phyloP scores from a whole-genome alignment of 495 filamentous ascomycete genomes.

The Podospora bellae-mahoneyi region DNA sequence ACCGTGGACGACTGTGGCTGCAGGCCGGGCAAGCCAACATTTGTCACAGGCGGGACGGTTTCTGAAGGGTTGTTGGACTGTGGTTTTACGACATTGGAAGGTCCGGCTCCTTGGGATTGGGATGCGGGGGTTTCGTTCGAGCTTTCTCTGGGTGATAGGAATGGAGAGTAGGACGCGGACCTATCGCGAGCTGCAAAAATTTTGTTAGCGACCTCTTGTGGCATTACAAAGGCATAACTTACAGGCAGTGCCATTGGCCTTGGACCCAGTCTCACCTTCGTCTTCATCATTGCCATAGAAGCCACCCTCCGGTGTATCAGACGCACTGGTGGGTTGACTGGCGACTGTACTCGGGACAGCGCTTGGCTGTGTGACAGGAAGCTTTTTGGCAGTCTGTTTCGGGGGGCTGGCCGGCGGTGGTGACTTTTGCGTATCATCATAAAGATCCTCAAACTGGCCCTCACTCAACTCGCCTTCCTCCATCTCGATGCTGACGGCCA shows the following conservation, averaged over 20 bases:
- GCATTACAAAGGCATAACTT: neutral
- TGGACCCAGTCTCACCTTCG: slow-evolving; percentile 17
- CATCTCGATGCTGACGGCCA: slow-evolving; percentile 31
- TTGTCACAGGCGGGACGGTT: neutral
- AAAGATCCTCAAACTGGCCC: slow-evolving; percentile 51
- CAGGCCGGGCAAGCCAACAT: slow-evolving; percentile 3
- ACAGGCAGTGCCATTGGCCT: slow-evolving; percentile 9
- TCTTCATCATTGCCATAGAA: slow-evolving; percentile 34
- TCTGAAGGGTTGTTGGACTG: neutral
- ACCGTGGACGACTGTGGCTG: neutral
- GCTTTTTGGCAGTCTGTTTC: neutral
- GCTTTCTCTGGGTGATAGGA: slow-evolving; percentile 39
- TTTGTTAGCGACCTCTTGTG: slow-evolving; percentile 15
- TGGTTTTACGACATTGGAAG: neutral
- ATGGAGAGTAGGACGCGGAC: slow-evolving; percentile 53
- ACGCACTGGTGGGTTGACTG: slow-evolving; percentile 24
- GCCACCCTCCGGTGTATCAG: slow-evolving; percentile 30
- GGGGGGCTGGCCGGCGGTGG: neutral
- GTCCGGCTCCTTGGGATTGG: slow-evolving; percentile 13
- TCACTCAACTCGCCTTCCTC: slow-evolving; percentile 79
- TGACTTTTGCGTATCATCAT: slow-evolving; percentile 35
- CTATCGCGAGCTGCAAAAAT: slow-evolving; percentile 34
- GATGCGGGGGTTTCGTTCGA: neutral
- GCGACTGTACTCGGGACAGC: slow-evolving; percentile 2
- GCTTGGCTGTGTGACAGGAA: slow-evolving; percentile 5